phyloP scores from a whole-genome alignment of 2,329 filamentous ascomycete genomes.

The Claviceps fusiformis region DNA sequence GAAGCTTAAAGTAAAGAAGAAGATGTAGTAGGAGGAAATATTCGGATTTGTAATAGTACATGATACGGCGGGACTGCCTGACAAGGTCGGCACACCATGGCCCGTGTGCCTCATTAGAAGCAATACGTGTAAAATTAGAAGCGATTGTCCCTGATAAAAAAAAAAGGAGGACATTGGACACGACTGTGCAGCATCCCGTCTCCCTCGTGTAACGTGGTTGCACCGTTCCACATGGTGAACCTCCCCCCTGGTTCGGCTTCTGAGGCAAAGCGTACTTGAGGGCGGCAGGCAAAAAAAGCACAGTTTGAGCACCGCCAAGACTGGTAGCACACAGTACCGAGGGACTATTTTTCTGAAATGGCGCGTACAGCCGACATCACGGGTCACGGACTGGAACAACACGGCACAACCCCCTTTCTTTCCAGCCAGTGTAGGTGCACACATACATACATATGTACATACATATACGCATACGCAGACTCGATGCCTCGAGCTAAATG shows the following conservation, averaged over 20 bases:
- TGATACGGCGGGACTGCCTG: background rate
- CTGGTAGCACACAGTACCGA: background rate
- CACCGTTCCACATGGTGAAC: background rate
- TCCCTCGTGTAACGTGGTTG: background rate
- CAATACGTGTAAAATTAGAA: background rate
- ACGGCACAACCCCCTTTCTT: too few species aligned
- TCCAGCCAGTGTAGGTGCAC: too few species aligned
- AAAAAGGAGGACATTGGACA: background rate
- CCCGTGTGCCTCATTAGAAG: background rate
- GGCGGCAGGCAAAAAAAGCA: too few species aligned
- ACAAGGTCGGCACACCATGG: background rate
- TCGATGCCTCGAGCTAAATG: background rate
- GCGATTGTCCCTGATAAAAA: background rate
- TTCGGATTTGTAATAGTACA: background rate
- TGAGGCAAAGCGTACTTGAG: background rate
- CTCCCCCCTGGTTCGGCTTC: background rate
- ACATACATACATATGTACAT: too few species aligned
- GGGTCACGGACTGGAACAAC: too few species aligned
- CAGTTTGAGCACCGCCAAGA: background rate
- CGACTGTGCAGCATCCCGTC: background rate
- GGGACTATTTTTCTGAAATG: background rate
- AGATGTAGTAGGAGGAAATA: slow-evolving; percentile 11
- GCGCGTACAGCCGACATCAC: too few species aligned
- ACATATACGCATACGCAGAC: too few species aligned
- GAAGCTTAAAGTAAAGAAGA: slow-evolving; percentile 24